phyloP scores from a whole-genome alignment of 345 rosid genomes.

The Clausena lansium region DNA sequence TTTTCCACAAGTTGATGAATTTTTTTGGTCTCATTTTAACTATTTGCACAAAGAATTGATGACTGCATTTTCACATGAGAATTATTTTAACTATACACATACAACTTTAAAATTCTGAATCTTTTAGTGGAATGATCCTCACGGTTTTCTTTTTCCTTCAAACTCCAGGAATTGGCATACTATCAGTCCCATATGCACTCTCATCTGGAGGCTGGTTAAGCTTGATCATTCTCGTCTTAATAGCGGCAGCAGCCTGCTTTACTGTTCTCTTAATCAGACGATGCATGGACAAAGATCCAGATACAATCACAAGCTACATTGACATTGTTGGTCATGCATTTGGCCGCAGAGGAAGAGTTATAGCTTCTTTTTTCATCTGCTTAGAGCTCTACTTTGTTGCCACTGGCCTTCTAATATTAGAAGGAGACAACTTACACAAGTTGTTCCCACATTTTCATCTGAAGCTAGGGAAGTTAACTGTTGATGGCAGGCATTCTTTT shows the following conservation, averaged over 20 bases:
- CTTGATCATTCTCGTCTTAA: conserved; percentile 31
- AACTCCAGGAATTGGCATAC: conserved; percentile 36
- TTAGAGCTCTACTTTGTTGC: conserved; percentile 50
- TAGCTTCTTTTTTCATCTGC: conserved; percentile 33
- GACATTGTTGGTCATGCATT: conserved; percentile 43
- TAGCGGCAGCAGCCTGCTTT: conserved; percentile 37
- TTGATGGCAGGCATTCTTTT: conserved; percentile 35
- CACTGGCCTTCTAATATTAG: conserved; percentile 40
- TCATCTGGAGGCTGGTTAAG: conserved; percentile 53
- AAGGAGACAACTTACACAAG: conserved; percentile 48
- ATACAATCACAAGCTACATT: conserved; percentile 23
- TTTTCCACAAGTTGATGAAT: too few relatives aligned
- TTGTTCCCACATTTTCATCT: conserved; percentile 34
- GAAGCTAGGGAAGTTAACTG: conserved; percentile 21
- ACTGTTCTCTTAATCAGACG: conserved; percentile 36
- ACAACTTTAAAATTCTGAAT: not conserved
- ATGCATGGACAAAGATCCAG: conserved; percentile 37
- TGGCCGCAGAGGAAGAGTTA: conserved; percentile 39
- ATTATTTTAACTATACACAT: too few relatives aligned
- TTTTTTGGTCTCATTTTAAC: too few relatives aligned
- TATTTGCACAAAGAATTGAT: too few relatives aligned
- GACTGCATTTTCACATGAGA: too few relatives aligned
- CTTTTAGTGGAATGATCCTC: too few relatives aligned
- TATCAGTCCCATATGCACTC: conserved; percentile 47
- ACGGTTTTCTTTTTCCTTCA: not conserved